Evolutionary conservation across 352 stramenopile genomes (phyloP).

Genomic region (Pilasporangium apinafurcum): DNA sequence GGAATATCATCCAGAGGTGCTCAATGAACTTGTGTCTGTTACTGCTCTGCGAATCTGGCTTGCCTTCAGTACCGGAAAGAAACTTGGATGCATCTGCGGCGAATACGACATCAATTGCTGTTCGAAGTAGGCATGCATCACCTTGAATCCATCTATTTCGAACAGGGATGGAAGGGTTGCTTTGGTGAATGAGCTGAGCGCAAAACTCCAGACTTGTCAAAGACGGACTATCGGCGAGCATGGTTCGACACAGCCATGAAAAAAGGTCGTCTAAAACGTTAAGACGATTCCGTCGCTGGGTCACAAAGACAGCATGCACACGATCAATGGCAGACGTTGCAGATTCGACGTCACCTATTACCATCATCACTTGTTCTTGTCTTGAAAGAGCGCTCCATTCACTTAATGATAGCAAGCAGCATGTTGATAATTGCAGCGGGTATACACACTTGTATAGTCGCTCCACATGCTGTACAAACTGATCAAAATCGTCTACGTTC

Average conservation of each 20-base stretch:
- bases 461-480: slow-evolving; percentile 46
- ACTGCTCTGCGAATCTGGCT: slow-evolving; percentile 7
- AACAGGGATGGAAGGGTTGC: slow-evolving; percentile 41
- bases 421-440: slow-evolving; percentile 26
- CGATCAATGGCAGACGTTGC: slow-evolving; percentile 22
- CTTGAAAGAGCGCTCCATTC: slow-evolving; percentile 56
- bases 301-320: slow-evolving; percentile 42
- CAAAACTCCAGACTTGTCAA: slow-evolving; percentile 32
- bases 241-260: slow-evolving; percentile 31
- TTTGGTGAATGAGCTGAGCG: slow-evolving; percentile 50
- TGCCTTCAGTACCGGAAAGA: not conserved
- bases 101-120: slow-evolving; percentile 46
- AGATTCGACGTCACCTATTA: slow-evolving; percentile 22
- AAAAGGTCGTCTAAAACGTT: slow-evolving; percentile 50
- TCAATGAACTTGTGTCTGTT: slow-evolving; percentile 50
- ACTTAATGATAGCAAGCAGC: slow-evolving; percentile 27
- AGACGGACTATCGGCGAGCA: slow-evolving; percentile 16
- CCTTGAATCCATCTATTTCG: slow-evolving; percentile 56
- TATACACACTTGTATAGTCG: slow-evolving; percentile 59
- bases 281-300: slow-evolving; percentile 18
- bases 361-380: slow-evolving; percentile 46
- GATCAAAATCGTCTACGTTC: slow-evolving; percentile 26
- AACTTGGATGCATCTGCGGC: not conserved
- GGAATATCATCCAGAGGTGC: slow-evolving; percentile 63
- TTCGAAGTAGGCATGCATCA: slow-evolving; percentile 40